Evolutionary conservation across 1,284 basidiomycete genomes (phyloP).

Genomic region (Anthracocystis panici-leucophaei): DNA sequence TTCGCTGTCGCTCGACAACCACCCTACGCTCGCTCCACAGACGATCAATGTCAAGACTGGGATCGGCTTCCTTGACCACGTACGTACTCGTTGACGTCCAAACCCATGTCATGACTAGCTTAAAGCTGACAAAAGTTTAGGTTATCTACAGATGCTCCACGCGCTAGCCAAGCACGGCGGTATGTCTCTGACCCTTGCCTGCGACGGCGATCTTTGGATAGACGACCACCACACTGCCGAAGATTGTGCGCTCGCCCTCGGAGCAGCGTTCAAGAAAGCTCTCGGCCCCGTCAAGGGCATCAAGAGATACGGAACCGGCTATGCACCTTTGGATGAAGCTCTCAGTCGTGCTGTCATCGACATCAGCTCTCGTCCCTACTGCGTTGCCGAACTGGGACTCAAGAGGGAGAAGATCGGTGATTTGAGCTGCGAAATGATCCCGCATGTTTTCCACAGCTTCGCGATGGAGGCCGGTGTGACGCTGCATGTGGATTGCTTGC

Average conservation of each 20-base stretch:
- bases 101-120: background rate
- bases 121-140: background rate
- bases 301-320: slow-evolving; percentile 92
- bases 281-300: slow-evolving; percentile 95
- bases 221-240: slow-evolving; percentile 99
- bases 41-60: slow-evolving; percentile 89
- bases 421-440: slow-evolving; percentile 88
- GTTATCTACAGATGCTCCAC: slow-evolving; percentile 64
- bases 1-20: slow-evolving; percentile 83
- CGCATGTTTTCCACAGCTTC: slow-evolving; percentile 92
- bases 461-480: slow-evolving; percentile 90
- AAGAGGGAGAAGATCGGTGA: slow-evolving; percentile 97
- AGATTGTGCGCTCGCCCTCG: slow-evolving; percentile 92
- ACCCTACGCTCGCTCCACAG: slow-evolving; percentile 78
- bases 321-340: slow-evolving; percentile 91
- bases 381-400: slow-evolving; percentile 81
- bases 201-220: slow-evolving; percentile 95
- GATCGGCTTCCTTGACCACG: slow-evolving; percentile 98
- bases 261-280: slow-evolving; percentile 93
- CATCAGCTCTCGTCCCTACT: slow-evolving; percentile 96
- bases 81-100: slow-evolving; percentile 71
- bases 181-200: slow-evolving; percentile 83
- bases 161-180: slow-evolving; percentile 70
- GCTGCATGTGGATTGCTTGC: slow-evolving; percentile 90
- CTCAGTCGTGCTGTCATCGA: slow-evolving; percentile 95